Percentiles rank a stretch among this genome's conserved stretches.
Evolutionary conservation across 306 rosid species (phyloP).

Genomic region (Ormosia emarginata): DNA sequence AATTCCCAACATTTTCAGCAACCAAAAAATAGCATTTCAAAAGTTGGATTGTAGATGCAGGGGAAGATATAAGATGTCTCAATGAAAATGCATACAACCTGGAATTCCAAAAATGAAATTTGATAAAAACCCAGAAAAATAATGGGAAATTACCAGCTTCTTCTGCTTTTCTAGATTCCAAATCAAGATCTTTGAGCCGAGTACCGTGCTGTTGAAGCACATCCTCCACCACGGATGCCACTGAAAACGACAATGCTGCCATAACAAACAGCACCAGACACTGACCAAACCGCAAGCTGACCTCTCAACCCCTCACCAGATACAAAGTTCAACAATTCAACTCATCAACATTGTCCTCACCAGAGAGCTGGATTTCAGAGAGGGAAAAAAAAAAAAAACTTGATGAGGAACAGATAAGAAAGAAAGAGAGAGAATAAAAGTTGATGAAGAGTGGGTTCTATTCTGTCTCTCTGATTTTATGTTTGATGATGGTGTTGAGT

Average conservation of each 20-base stretch:
- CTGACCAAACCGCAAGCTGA: background rate
- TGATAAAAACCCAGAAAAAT: background rate
- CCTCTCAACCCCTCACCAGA: background rate
- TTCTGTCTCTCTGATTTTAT: constrained; percentile 5
- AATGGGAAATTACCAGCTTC: constrained; percentile 63
- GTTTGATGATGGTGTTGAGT: constrained; percentile 25
- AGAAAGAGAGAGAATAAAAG: background rate
- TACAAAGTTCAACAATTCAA: constrained; percentile 2
- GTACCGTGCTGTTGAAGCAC: constrained; percentile 85
- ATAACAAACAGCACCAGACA: background rate
- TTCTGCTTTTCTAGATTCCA: constrained; percentile 76
- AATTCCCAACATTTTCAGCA: background rate
- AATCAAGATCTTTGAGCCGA: constrained; percentile 71
- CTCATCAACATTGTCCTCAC: constrained; percentile 19
- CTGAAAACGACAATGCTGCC: constrained; percentile 59
- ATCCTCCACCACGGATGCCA: constrained; percentile 77
- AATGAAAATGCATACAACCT: background rate
- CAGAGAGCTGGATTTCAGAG: background rate
- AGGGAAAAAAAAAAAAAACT: background rate
- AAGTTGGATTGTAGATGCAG: background rate
- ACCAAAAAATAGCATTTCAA: background rate
- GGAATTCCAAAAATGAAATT: constrained; percentile 1
- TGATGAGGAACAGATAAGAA: background rate
- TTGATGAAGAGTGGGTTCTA: constrained; percentile 6
- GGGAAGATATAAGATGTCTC: background rate